phyloP scores from a whole-genome alignment of 2,329 filamentous ascomycete species.

The Curvularia verruculosa region DNA sequence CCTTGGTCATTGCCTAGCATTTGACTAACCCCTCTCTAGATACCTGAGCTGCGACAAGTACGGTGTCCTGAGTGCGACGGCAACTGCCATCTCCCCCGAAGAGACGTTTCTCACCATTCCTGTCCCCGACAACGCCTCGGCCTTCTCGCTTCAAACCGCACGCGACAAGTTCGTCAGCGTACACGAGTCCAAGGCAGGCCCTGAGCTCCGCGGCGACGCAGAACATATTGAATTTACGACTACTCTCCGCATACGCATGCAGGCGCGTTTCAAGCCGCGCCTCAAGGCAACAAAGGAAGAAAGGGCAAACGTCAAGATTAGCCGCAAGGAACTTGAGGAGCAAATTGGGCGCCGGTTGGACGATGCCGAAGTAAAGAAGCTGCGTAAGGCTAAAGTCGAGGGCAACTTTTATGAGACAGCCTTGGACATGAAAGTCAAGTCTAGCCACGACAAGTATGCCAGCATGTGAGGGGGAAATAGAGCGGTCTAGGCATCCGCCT shows the following conservation, averaged over 20 bases:
- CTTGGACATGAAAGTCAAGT: constrained; percentile 86
- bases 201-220: constrained; percentile 78
- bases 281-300: constrained; percentile 81
- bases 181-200: constrained; percentile 49
- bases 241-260: constrained; percentile 84
- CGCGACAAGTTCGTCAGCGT: constrained; percentile 73
- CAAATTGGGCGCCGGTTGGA: constrained; percentile 76
- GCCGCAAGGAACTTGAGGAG: constrained; percentile 80
- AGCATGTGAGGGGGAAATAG: constrained; percentile 20
- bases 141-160: constrained; percentile 76
- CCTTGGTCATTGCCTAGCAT: background rate
- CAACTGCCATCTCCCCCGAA: constrained; percentile 81
- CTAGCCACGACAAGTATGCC: constrained; percentile 65
- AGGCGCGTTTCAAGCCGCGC: constrained; percentile 88
- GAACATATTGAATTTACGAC: constrained; percentile 71
- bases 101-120: constrained; percentile 78
- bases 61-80: constrained; percentile 75
- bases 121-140: constrained; percentile 67
- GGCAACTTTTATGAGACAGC: constrained; percentile 89
- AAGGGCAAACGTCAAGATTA: constrained; percentile 84
- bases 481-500: background rate
- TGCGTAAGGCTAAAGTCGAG: constrained; percentile 83
- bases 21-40: constrained; percentile 50
- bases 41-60: constrained; percentile 87
- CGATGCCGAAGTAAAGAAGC: constrained; percentile 81